Base-by-base conservation (phyloP, 768 basidiomycete species). In the Holtermanniella nyarrowii region DNA sequence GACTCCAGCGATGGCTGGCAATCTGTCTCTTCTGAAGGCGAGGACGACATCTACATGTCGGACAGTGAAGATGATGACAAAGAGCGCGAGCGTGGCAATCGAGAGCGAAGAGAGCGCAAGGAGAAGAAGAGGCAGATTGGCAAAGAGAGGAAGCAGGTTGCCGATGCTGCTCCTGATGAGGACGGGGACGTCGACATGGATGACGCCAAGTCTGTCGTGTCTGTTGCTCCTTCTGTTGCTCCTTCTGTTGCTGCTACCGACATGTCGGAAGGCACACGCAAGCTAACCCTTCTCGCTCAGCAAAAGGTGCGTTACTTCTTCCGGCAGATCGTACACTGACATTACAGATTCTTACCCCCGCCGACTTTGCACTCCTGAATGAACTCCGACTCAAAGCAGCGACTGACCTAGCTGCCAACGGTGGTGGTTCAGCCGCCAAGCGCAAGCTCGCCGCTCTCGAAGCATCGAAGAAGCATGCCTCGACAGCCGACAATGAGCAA, bases 321-420 rank as follows among this genome's bases (percentile, higher is more conserved):
- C 42, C 22, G 22, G 42, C n/a, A n/a, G n/a, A n/a, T n/a, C n/a
- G n/a, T n/a, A n/a, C n/a, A n/a, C n/a, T n/a, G 39, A 16, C 27
- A 16, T 23, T 20, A 0, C 59, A 95, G 89, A 97, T 99, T 62
- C 80, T 97, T 41, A 97, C 95, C 0, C 95, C 95, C 0, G 90
- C 90, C 25, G 95, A 99, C 71, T 99, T 96, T 66, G 86, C 86
- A 0, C 72, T 95, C 47, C 77, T 97, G 48, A 86, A 87, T 64
- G 88, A 95, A 60, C 81, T 97, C 18, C 82, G 84, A 1, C 77
- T 88, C 46, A 78, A 88, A 72, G 86, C 84, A 0, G 86, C 86
- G 16, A 74, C 77, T 14, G 78, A 81, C 52, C 81, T 80, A 0
- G 82, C 85, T 4, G 81, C 87, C 64, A 72, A 71, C 21, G 81